phyloP scores from a whole-genome alignment of 2,329 filamentous ascomycete genomes.

The Penicillium sclerotiorum region DNA sequence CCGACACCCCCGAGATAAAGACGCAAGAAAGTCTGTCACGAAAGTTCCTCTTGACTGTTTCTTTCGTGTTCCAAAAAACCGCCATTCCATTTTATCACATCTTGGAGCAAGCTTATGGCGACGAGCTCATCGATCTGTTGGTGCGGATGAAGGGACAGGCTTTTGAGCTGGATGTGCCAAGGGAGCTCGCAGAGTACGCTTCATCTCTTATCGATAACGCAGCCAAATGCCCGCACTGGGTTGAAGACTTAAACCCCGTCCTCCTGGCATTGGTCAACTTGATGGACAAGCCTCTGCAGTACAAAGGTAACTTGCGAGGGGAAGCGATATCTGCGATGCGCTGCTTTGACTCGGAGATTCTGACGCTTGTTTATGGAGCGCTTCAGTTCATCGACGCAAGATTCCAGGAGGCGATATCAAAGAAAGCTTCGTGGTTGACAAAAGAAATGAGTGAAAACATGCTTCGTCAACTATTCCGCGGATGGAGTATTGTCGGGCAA shows the following conservation, averaged over 20 bases:
- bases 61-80: conserved; percentile 38
- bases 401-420: conserved; percentile 44
- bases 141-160: conserved; percentile 34
- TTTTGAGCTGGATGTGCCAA: conserved; percentile 27
- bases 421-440: conserved; percentile 46
- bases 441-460: conserved; percentile 44
- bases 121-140: conserved; percentile 32
- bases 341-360: too few species aligned
- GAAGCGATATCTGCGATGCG: too few species aligned
- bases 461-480: conserved; percentile 35
- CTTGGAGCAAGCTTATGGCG: conserved; percentile 34
- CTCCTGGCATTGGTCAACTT: conserved; percentile 31
- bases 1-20: conserved; percentile 31
- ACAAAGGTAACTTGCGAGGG: conserved; percentile 15
- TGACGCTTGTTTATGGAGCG: conserved; percentile 33
- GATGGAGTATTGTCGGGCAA: conserved; percentile 34
- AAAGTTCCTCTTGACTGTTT: conserved; percentile 37
- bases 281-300: conserved; percentile 34
- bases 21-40: conserved; percentile 35
- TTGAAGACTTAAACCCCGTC: conserved; percentile 23
- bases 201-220: conserved; percentile 32
- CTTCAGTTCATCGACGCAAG: conserved; percentile 36
- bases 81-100: conserved; percentile 42
- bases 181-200: conserved; percentile 33
- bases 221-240: conserved; percentile 32